Evolutionary conservation across 2,329 filamentous ascomycete genomes (phyloP).

Genomic region (Aspergillus cejpii): DNA sequence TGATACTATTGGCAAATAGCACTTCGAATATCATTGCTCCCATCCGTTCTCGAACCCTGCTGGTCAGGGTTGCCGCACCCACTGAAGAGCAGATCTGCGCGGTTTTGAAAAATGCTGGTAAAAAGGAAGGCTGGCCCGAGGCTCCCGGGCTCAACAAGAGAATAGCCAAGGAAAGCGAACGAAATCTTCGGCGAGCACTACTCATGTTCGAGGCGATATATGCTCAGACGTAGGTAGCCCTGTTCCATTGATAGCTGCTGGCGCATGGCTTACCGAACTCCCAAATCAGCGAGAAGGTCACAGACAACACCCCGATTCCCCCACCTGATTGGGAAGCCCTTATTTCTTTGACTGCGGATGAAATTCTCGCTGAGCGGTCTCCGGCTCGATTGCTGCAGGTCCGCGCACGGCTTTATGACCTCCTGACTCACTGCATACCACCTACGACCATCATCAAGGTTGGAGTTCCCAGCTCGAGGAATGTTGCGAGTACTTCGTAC

Average conservation of each 20-base stretch:
- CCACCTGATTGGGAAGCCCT: conserved; percentile 96
- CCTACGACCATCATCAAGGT: conserved; percentile 85
- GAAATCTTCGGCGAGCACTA: conserved; percentile 81
- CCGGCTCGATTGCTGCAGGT: conserved; percentile 81
- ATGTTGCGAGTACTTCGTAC: neutral
- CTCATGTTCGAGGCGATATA: conserved; percentile 97
- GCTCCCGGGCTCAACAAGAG: conserved; percentile 69
- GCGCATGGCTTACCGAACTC: conserved; percentile 2
- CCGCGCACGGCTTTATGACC: conserved; percentile 89
- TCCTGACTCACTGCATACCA: conserved; percentile 95
- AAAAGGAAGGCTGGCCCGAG: conserved; percentile 76
- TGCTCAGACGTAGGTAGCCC: conserved; percentile 76
- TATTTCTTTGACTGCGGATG: conserved; percentile 79
- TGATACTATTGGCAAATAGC: conserved; percentile 90
- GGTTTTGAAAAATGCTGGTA: conserved; percentile 62
- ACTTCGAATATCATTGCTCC: conserved; percentile 99
- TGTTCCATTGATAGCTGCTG: neutral
- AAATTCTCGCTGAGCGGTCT: conserved; percentile 90
- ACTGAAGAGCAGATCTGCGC: conserved; percentile 75
- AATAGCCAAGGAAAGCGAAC: conserved; percentile 82
- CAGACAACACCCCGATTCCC: conserved; percentile 79
- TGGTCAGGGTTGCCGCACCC: conserved; percentile 87
- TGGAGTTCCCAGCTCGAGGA: conserved; percentile 2
- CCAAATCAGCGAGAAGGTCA: conserved; percentile 69
- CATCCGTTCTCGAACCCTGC: conserved; percentile 81